phyloP scores from a whole-genome alignment of 257 asterid species.

The Capsicum baccatum region DNA sequence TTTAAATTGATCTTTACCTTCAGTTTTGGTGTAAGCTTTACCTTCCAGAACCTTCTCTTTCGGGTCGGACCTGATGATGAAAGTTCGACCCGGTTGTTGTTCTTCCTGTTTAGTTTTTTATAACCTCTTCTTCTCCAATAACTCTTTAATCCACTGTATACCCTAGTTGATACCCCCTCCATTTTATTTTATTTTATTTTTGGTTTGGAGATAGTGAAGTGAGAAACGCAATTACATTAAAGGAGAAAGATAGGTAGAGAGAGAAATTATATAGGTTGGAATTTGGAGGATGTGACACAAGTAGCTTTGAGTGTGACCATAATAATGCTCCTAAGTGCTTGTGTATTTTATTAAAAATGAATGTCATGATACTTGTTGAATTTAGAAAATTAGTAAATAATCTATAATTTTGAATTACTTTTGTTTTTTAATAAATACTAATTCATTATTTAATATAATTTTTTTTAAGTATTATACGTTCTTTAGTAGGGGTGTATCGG shows the following conservation, averaged over 20 bases:
- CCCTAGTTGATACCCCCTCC: conserved; percentile 38
- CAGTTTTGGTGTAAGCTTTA: conserved; percentile 33
- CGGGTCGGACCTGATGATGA: conserved; percentile 22
- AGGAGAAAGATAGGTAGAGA: background rate
- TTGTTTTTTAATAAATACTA: too few species aligned
- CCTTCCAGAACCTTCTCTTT: conserved; percentile 41
- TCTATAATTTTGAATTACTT: too few species aligned
- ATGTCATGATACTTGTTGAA: too few species aligned
- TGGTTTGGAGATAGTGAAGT: too few species aligned
- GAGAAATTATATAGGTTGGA: background rate
- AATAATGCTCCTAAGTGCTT: background rate
- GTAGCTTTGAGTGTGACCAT: background rate
- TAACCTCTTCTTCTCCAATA: conserved; percentile 46
- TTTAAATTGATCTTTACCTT: conserved; percentile 40
- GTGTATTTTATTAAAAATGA: too few species aligned
- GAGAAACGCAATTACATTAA: background rate
- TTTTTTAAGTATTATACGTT: too few species aligned
- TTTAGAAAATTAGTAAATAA: too few species aligned
- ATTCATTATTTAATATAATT: too few species aligned
- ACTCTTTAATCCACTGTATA: conserved; percentile 37
- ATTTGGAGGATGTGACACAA: background rate
- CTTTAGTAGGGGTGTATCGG: too few species aligned
- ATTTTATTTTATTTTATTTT: background rate
- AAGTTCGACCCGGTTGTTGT: conserved; percentile 25
- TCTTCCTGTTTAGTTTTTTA: conserved; percentile 37